A percentile compares a stretch with the other conserved stretches of the same genome.
These are phyloP conservation scores for Phytophthora quininea DNA, from an alignment of 352 stramenopile genomes.

Conservation along the genomic window DNA sequence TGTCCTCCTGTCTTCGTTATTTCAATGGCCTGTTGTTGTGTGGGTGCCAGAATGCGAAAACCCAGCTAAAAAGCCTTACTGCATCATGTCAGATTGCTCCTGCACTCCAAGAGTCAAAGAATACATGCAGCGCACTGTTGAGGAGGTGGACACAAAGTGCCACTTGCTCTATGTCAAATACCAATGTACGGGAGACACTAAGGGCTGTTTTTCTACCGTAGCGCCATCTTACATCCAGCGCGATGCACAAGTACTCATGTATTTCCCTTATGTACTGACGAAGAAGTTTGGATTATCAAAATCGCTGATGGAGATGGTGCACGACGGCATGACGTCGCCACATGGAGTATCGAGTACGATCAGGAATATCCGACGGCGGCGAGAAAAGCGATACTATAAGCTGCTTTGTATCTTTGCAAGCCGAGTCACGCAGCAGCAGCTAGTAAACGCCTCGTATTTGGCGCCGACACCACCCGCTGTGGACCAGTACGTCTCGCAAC, in stretches of 20 bases:
- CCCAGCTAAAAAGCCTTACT: not conserved
- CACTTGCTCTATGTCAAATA: not conserved
- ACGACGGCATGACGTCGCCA: constrained; percentile 6
- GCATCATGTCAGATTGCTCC: not conserved
- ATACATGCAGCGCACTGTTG: not conserved
- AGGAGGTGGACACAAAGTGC: not conserved
- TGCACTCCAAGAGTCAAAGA: not conserved
- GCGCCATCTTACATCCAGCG: not conserved
- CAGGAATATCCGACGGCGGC: not conserved
- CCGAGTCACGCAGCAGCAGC: not conserved
- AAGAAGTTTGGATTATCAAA: not conserved
- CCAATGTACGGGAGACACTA: not conserved
- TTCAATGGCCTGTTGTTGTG: not conserved
- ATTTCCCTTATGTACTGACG: not conserved
- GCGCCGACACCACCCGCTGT: not conserved
- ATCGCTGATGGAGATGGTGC: not conserved
- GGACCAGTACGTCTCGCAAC: not conserved
- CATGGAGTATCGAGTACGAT: constrained; percentile 6
- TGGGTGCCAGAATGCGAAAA: not conserved
- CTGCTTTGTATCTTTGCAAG: constrained; percentile 5
- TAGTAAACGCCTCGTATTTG: not conserved
- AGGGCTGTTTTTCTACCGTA: not conserved
- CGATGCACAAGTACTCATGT: not conserved
- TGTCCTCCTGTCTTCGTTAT: not conserved
- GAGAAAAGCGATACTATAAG: constrained; percentile 16